These are phyloP conservation scores for Dioszegia hungarica DNA, from an alignment of 768 basidiomycete species.

Conservation along the genomic window DNA sequence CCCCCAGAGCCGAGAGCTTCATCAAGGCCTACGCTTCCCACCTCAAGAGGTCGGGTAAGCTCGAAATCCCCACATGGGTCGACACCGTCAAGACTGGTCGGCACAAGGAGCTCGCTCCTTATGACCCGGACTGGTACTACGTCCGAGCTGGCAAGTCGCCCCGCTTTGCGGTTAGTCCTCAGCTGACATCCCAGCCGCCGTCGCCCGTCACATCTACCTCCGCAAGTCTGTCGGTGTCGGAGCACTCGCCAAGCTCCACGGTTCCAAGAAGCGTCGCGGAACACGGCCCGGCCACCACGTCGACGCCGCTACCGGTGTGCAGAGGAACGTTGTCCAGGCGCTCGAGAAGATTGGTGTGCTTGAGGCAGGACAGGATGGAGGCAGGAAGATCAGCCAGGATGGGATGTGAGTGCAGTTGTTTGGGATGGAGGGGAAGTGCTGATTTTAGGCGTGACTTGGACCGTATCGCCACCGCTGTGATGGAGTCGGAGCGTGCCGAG, in stretches of 20 bases:
- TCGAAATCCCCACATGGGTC: slow-evolving; percentile 97
- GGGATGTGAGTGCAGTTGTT: slow-evolving; percentile 60
- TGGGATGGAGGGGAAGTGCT: background rate
- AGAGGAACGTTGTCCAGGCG: slow-evolving; percentile 92
- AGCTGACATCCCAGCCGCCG: slow-evolving; percentile 60
- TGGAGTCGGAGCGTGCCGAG: slow-evolving; percentile 50
- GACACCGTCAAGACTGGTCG: slow-evolving; percentile 93
- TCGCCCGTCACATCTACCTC: slow-evolving; percentile 99
- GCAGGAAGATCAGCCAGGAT: slow-evolving; percentile 92
- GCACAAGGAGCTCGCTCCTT: slow-evolving; percentile 96
- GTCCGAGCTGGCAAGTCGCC: slow-evolving; percentile 79
- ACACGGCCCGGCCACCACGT: slow-evolving; percentile 95
- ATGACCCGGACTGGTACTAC: slow-evolving; percentile 99
- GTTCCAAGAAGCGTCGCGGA: slow-evolving; percentile 89
- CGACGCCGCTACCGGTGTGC: slow-evolving; percentile 76
- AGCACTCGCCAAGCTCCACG: slow-evolving; percentile 78
- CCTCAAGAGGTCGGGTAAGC: slow-evolving; percentile 96
- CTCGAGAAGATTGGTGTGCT: slow-evolving; percentile 98
- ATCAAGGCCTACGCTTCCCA: slow-evolving; percentile 91
- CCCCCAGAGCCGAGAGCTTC: slow-evolving; percentile 81
- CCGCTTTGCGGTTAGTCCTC: background rate
- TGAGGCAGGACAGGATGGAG: slow-evolving; percentile 87
- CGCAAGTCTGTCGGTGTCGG: slow-evolving; percentile 95
- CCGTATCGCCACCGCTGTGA: slow-evolving; percentile 52
- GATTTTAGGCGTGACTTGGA: slow-evolving; percentile 62